Base-by-base conservation (phyloP, 176 grass and related monocot species). In the Eremochloa ophiuroides region DNA sequence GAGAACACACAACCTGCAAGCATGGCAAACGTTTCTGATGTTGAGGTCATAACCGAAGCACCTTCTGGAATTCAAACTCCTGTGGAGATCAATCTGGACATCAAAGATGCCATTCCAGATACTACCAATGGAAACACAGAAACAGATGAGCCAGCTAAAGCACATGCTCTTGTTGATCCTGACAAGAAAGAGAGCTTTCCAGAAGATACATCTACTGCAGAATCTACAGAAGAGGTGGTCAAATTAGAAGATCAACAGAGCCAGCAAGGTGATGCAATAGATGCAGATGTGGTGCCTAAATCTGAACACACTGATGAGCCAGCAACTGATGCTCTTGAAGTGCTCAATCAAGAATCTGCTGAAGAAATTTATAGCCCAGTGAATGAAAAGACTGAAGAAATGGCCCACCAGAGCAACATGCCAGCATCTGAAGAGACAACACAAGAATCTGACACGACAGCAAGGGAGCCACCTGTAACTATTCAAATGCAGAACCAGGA, bases 291-390 rank as follows among this genome's bases (percentile, higher is more conserved):
- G 34, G 71, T 47, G 69, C 25, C 82, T 71, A 39, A 63, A 71
- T 55, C 33, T 77, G 64, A 47, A 47, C 27, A 73, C 37, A 15
- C 26, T 30, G 22, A 63, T 46, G 78, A 72, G 8, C 27, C 12
- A 29, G 34, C 12, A 9, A 72, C 35, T 7, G n/a, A 76, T 81
- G 53, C 47, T 72, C 65, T 81, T 26, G 58, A 88, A 83, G 77
- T n/a, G 35, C 16, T 81, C 38, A 65, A 82, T 31, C 56, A 85
- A 85, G 78, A 89, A 78, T 37, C 46, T 63, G 29, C 43, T 66
- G 66, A 72, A 89, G 63, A 85, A 35, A 71, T 27, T 10, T 69
- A 62, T 71, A 82, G 18, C 20, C 15, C 47, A 34, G 41, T 69
- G 11, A 8, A 10, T 55, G 63, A 35, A 85, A 76, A 63, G 33